Percentiles rank a stretch among this genome's conserved stretches.
Evolutionary conservation across 176 grass and related monocot genomes (phyloP).

Genomic region (Tuctoria greenei): DNA sequence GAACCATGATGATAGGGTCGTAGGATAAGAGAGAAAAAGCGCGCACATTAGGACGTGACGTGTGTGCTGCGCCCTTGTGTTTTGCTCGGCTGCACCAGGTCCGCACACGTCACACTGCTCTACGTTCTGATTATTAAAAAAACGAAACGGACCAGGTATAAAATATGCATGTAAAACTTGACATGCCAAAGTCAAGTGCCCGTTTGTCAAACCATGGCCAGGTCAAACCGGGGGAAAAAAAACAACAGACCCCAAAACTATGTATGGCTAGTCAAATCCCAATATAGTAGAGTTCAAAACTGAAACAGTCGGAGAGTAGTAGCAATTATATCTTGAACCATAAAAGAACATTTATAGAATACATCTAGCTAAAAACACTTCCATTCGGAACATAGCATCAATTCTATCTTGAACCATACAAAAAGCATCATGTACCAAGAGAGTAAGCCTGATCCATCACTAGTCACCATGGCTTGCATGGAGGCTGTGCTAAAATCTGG

Average conservation of each 20-base stretch:
- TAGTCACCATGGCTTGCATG: too few species aligned
- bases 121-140: too few species aligned
- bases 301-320: neutral
- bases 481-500: neutral
- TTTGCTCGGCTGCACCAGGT: neutral
- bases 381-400: too few species aligned
- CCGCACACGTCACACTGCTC: neutral
- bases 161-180: too few species aligned
- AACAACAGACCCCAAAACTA: neutral
- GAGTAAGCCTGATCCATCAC: too few species aligned
- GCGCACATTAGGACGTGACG: conserved; percentile 11
- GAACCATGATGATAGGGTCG: neutral
- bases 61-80: neutral
- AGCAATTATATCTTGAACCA: conserved; percentile 1
- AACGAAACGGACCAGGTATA: too few species aligned
- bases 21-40: conserved; percentile 31
- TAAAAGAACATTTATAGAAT: neutral
- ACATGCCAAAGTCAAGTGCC: neutral
- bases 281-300: too few species aligned
- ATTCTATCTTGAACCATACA: too few species aligned
- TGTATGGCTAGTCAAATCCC: neutral
- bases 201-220: neutral
- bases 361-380: too few species aligned
- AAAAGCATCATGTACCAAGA: too few species aligned
- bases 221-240: neutral